Percentiles rank a stretch among this genome's conserved stretches.
phyloP scores from a whole-genome alignment of 2,329 filamentous ascomycete species.

The Colletotrichum navitas region DNA sequence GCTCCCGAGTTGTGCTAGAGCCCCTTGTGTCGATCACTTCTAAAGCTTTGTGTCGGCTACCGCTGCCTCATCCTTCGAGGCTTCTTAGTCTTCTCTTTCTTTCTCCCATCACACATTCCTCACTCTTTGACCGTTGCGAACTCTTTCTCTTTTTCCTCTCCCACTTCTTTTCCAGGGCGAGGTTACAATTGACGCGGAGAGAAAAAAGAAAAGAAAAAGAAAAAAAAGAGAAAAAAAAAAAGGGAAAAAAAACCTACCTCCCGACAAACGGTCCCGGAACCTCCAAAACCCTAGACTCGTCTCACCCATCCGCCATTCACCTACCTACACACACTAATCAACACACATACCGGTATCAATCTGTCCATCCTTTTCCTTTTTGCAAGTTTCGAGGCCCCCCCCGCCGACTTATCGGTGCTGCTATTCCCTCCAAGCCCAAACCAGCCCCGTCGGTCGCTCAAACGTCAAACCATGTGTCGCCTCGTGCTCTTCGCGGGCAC shows the following conservation, averaged over 20 bases:
- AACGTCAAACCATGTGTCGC: slow-evolving; percentile 58
- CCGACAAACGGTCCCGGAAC: neutral
- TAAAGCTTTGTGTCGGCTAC: slow-evolving; percentile 17
- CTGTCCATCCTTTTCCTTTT: neutral
- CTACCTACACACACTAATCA: too few relatives aligned
- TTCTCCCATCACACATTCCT: slow-evolving; percentile 7
- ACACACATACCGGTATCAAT: too few relatives aligned
- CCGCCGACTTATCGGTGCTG: too few relatives aligned
- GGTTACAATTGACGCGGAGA: neutral
- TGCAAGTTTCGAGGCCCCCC: neutral
- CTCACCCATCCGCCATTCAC: neutral
- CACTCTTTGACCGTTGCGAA: neutral
- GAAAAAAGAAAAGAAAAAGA: too few relatives aligned
- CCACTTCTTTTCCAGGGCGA: neutral
- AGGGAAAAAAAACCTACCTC: too few relatives aligned
- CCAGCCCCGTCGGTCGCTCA: neutral
- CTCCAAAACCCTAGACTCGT: too few relatives aligned
- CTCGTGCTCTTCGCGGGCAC: slow-evolving; percentile 58
- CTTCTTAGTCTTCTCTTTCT: slow-evolving; percentile 1
- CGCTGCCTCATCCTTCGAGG: neutral
- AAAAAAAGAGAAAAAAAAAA: neutral
- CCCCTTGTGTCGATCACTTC: slow-evolving; percentile 13
- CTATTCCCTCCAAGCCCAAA: too few relatives aligned
- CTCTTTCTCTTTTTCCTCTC: neutral
- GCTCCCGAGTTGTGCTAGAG: slow-evolving; percentile 8